Percentiles rank a stretch among this genome's conserved stretches.
Conservation (phyloP, 305 asterid genomes). For the Fraxinus greggii region DNA sequence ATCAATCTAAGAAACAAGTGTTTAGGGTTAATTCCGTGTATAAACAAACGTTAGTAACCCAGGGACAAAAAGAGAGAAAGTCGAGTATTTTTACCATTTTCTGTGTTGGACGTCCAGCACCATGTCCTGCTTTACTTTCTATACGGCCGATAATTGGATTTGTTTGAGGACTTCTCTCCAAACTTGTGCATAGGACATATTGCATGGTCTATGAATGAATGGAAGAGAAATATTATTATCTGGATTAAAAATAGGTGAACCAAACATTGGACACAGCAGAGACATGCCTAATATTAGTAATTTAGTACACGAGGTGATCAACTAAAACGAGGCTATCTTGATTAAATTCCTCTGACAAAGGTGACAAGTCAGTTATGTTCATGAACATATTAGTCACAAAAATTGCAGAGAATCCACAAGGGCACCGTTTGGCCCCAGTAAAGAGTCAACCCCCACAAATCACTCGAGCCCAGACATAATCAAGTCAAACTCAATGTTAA, state of each 20-base stretch:
- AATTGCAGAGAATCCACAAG: background rate
- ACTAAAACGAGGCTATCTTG: background rate
- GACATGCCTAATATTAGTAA: background rate
- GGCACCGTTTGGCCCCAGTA: background rate
- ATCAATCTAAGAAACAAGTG: conserved; percentile 48
- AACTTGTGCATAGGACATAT: conserved; percentile 38
- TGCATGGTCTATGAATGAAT: conserved; percentile 43
- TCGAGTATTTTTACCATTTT: conserved; percentile 45
- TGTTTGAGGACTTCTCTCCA: conserved; percentile 41
- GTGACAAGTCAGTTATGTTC: background rate
- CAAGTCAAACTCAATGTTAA: background rate
- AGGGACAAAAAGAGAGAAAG: background rate
- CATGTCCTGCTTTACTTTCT: conserved; percentile 87
- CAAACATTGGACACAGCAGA: background rate
- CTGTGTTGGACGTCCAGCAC: conserved; percentile 75
- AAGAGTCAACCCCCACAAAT: background rate
- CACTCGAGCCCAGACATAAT: background rate
- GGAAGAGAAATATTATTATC: background rate
- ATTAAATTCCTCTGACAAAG: background rate
- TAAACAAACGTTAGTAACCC: background rate
- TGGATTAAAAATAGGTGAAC: background rate
- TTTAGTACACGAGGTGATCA: background rate
- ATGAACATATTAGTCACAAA: background rate
- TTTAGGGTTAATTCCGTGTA: background rate
- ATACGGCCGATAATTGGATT: conserved; percentile 56